These are phyloP conservation scores for Erysimum cheiranthoides DNA, from an alignment of 345 rosid genomes.

Conservation along the genomic window DNA sequence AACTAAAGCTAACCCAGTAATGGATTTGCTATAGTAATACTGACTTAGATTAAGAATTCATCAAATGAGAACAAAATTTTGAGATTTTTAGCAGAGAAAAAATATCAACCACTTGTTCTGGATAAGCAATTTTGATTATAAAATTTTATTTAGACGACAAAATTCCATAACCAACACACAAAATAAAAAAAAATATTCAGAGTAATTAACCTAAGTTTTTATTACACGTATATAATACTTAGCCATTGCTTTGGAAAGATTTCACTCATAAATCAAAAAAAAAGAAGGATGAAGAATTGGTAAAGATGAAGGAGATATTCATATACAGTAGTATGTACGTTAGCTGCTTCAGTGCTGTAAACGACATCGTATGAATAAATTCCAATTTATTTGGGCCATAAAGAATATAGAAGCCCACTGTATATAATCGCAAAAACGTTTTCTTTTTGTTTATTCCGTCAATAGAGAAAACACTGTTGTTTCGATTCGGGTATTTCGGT, in stretches of 20 bases:
- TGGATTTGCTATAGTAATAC: conserved; percentile 1
- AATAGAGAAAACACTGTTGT: too few species aligned
- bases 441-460: too few species aligned
- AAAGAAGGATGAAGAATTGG: too few species aligned
- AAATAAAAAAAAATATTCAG: neutral
- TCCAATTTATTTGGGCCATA: too few species aligned
- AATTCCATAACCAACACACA: neutral
- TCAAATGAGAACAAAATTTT: neutral
- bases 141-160: neutral
- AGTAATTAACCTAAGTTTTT: neutral
- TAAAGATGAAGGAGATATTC: too few species aligned
- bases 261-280: too few species aligned
- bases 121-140: conserved; percentile 28
- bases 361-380: too few species aligned
- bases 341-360: too few species aligned
- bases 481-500: too few species aligned
- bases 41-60: neutral
- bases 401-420: too few species aligned
- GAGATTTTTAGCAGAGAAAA: neutral
- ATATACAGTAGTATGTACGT: too few species aligned
- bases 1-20: conserved; percentile 7
- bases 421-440: too few species aligned
- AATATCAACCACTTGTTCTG: conserved; percentile 31
- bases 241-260: conserved; percentile 1
- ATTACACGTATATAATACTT: neutral